Evolutionary conservation across 78 protist genomes (phyloP).

Genomic region (Dictyostelium purpureum): DNA sequence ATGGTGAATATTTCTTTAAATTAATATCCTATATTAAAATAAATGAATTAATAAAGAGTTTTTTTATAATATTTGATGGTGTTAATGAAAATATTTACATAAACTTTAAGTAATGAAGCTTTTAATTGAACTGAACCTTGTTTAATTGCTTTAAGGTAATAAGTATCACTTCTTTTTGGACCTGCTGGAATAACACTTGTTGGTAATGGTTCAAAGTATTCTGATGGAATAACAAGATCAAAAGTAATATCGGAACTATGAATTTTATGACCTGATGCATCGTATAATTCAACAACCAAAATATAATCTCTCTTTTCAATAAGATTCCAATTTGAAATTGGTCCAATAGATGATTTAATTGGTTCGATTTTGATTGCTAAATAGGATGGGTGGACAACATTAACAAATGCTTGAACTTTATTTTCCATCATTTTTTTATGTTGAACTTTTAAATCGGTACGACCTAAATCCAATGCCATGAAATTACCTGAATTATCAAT

Average conservation of each 20-base stretch:
- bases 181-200: neutral
- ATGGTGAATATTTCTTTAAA: neutral
- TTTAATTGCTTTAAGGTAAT: conserved; percentile 18
- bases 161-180: conserved; percentile 11
- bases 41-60: neutral
- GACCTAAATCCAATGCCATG: conserved; percentile 56
- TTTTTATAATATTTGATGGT: neutral
- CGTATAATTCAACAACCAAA: conserved; percentile 39
- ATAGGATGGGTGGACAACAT: conserved; percentile 75
- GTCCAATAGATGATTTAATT: neutral
- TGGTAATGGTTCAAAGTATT: conserved; percentile 52
- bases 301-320: conserved; percentile 48
- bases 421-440: conserved; percentile 69
- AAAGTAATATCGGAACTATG: conserved; percentile 50
- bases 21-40: neutral
- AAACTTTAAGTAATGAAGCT: conserved; percentile 39
- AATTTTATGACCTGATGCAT: conserved; percentile 71
- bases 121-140: conserved; percentile 16
- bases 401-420: conserved; percentile 61
- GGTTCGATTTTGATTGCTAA: conserved; percentile 63
- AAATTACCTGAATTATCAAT: conserved; percentile 60
- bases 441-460: conserved; percentile 68
- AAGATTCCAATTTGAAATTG: conserved; percentile 60
- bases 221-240: conserved; percentile 23
- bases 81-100: neutral